Evolutionary conservation across 1,139 yeast species (phyloP).

Genomic region (Geotrichum histeridarum): DNA sequence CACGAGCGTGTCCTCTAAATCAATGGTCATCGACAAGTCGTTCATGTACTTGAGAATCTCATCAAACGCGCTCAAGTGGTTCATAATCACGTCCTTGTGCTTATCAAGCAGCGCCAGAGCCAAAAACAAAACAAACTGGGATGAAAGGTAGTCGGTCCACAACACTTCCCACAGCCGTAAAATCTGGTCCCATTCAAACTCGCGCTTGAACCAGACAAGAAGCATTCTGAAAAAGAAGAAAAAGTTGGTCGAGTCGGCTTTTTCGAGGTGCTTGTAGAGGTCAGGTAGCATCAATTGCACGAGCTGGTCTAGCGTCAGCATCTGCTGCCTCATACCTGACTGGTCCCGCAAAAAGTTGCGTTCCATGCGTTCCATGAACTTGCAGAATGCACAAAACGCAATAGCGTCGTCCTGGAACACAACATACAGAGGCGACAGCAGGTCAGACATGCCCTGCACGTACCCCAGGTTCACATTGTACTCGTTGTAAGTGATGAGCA

Average conservation of each 20-base stretch:
- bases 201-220: conserved; percentile 92
- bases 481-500: conserved; percentile 80
- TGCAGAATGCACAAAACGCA: conserved; percentile 83
- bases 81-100: conserved; percentile 71
- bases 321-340: conserved; percentile 86
- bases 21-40: conserved; percentile 73
- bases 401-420: conserved; percentile 71
- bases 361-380: conserved; percentile 93
- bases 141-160: conserved; percentile 80
- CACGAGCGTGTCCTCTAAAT: conserved; percentile 66
- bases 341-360: conserved; percentile 88
- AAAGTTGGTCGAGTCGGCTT: conserved; percentile 82
- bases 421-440: conserved; percentile 80
- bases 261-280: conserved; percentile 72
- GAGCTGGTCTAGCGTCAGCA: conserved; percentile 73
- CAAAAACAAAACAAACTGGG: conserved; percentile 82
- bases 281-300: conserved; percentile 86
- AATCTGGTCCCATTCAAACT: conserved; percentile 75
- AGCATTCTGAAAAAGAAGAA: conserved; percentile 94
- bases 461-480: conserved; percentile 81
- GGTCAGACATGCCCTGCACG: conserved; percentile 97
- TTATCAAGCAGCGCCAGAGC: conserved; percentile 85
- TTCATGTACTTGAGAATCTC: conserved; percentile 90
- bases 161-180: conserved; percentile 82
- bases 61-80: conserved; percentile 72